Evolutionary conservation across 1,139 yeast genomes (phyloP).

Genomic region (Kurtzmaniella quercitrusa): DNA sequence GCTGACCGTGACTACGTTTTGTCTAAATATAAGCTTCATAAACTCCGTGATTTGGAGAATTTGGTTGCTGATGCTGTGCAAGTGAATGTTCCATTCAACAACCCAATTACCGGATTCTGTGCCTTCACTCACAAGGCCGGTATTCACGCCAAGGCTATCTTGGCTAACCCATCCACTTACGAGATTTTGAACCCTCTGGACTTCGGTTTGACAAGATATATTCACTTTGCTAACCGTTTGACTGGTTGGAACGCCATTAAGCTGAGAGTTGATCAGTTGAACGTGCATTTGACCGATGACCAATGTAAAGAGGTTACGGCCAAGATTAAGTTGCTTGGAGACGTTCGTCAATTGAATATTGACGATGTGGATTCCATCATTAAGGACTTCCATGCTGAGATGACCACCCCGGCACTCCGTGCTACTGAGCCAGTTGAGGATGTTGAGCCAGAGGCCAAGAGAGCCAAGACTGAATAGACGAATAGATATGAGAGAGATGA

Average conservation of each 20-base stretch:
- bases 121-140: slow-evolving; percentile 99
- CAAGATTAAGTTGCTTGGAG: slow-evolving; percentile 92
- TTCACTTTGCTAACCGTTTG: slow-evolving; percentile 94
- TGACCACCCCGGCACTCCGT: slow-evolving; percentile 28
- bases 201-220: slow-evolving; percentile 92
- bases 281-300: slow-evolving; percentile 82
- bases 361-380: slow-evolving; percentile 97
- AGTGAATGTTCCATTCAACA: slow-evolving; percentile 95
- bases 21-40: slow-evolving; percentile 92
- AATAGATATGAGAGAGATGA: no score
- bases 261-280: slow-evolving; percentile 95
- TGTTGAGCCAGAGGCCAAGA: slow-evolving; percentile 8
- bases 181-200: slow-evolving; percentile 94
- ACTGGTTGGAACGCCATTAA: slow-evolving; percentile 99
- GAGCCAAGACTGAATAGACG: slow-evolving; percentile 5
- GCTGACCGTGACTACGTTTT: slow-evolving; percentile 96
- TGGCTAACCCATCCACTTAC: slow-evolving; percentile 97
- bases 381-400: slow-evolving; percentile 83
- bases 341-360: slow-evolving; percentile 87
- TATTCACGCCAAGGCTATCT: slow-evolving; percentile 97
- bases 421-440: slow-evolving; percentile 12
- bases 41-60: slow-evolving; percentile 92
- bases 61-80: slow-evolving; percentile 96
- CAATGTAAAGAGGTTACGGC: slow-evolving; percentile 93
- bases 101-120: slow-evolving; percentile 98